These are phyloP conservation scores for Mortierella sp. DNA, from an alignment of 371 early-diverging fungal genomes.

Conservation along the genomic window DNA sequence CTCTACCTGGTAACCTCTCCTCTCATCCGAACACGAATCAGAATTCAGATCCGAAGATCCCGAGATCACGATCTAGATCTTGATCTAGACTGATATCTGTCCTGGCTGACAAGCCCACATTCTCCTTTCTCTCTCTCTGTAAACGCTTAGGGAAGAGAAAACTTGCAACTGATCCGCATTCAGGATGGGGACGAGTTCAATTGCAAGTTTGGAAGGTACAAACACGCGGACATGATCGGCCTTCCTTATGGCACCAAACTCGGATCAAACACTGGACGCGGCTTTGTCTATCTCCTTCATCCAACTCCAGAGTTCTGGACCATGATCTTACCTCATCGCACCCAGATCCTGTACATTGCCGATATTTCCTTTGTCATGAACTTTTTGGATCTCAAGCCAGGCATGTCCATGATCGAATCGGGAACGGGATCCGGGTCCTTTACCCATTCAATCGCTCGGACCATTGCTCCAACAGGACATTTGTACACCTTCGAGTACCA, in stretches of 20 bases:
- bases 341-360: constrained; percentile 93
- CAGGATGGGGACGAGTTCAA: constrained; percentile 67
- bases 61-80: neutral
- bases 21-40: too few species aligned
- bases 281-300: constrained; percentile 88
- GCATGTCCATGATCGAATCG: constrained; percentile 89
- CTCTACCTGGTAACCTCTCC: constrained; percentile 62
- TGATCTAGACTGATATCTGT: too few species aligned
- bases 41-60: neutral
- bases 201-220: constrained; percentile 81
- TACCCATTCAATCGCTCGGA: constrained; percentile 91
- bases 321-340: constrained; percentile 89
- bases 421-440: constrained; percentile 97
- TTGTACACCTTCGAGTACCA: constrained; percentile 96
- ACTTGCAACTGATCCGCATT: constrained; percentile 70
- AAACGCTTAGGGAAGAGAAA: constrained; percentile 67
- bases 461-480: constrained; percentile 87
- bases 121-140: neutral
- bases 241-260: constrained; percentile 85
- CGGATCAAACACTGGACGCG: constrained; percentile 75
- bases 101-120: too few species aligned
- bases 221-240: constrained; percentile 87
- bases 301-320: constrained; percentile 98
- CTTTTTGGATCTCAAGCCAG: constrained; percentile 86
- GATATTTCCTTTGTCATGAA: constrained; percentile 91